phyloP scores from a whole-genome alignment of 2,329 filamentous ascomycete species.

The Cytospora chrysosperma region DNA sequence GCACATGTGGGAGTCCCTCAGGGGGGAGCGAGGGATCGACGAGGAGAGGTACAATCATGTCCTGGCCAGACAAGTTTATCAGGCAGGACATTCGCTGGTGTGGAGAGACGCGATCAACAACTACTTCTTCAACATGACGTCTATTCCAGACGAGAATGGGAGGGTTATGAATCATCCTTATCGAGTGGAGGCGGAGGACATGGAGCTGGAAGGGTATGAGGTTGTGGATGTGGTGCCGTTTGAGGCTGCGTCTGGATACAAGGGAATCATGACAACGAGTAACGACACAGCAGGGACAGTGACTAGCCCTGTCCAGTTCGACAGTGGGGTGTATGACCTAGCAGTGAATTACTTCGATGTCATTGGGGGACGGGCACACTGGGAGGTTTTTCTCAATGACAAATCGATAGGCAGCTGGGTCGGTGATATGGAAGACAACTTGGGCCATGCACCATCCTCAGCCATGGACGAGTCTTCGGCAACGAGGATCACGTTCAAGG shows the following conservation, averaged over 20 bases:
- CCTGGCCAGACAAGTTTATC: slow-evolving; percentile 59
- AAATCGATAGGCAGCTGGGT: slow-evolving; percentile 55
- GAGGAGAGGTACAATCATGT: slow-evolving; percentile 57
- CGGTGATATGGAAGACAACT: slow-evolving; percentile 56
- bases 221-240: slow-evolving; percentile 54
- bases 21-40: slow-evolving; percentile 52
- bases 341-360: slow-evolving; percentile 68
- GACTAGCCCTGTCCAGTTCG: slow-evolving; percentile 44
- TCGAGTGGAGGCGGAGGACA: slow-evolving; percentile 68
- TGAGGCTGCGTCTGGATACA: slow-evolving; percentile 56
- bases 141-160: slow-evolving; percentile 54
- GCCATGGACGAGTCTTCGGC: slow-evolving; percentile 68
- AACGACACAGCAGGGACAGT: slow-evolving; percentile 53
- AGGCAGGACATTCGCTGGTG: slow-evolving; percentile 67
- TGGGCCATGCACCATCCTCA: slow-evolving; percentile 58
- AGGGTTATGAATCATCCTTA: slow-evolving; percentile 62
- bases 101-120: slow-evolving; percentile 68
- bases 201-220: slow-evolving; percentile 60
- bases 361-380: slow-evolving; percentile 56
- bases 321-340: slow-evolving; percentile 58
- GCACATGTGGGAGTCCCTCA: slow-evolving; percentile 51
- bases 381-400: slow-evolving; percentile 54
- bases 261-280: slow-evolving; percentile 53
- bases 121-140: slow-evolving; percentile 62
- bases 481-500: slow-evolving; percentile 57